These are phyloP conservation scores for Aspergillus sclerotiicarbonarius DNA, from an alignment of 495 filamentous ascomycete genomes.

Conservation along the genomic window DNA sequence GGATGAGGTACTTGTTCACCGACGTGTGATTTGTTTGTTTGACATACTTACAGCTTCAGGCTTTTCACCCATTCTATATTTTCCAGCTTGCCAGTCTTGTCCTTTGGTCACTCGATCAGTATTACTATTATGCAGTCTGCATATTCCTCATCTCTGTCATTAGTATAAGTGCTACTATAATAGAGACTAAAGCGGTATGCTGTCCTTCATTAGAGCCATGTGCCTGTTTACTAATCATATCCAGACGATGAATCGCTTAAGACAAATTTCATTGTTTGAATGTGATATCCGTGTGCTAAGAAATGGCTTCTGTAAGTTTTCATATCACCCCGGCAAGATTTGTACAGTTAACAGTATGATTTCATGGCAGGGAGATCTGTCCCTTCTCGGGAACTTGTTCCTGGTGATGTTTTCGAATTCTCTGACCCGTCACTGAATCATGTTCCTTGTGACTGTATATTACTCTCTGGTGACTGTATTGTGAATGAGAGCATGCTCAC, in stretches of 20 bases:
- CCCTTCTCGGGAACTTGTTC: conserved; percentile 82
- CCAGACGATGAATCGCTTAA: conserved; percentile 84
- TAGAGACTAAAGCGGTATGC: conserved; percentile 81
- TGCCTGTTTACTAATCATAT: conserved; percentile 15
- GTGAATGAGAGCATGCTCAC: conserved; percentile 99
- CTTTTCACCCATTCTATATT: conserved; percentile 96
- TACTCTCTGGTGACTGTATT: conserved; percentile 93
- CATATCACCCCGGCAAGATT: background rate
- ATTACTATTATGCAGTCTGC: conserved; percentile 95
- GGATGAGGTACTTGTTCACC: conserved; percentile 68
- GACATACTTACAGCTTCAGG: conserved; percentile 46
- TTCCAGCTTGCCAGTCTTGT: conserved; percentile 95
- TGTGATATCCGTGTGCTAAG: conserved; percentile 92
- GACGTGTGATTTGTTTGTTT: background rate
- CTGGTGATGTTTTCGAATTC: conserved; percentile 95
- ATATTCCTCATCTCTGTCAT: conserved; percentile 94
- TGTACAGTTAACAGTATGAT: conserved; percentile 10
- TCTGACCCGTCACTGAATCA: conserved; percentile 94
- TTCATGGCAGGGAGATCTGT: conserved; percentile 70
- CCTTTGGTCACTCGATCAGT: conserved; percentile 92
- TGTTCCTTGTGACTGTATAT: conserved; percentile 89
- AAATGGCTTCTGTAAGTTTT: conserved; percentile 83
- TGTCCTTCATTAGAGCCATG: background rate
- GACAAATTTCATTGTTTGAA: conserved; percentile 90
- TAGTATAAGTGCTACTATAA: conserved; percentile 83